These are phyloP conservation scores for Trichoderma breve DNA, from an alignment of 2,329 filamentous ascomycete species.

Conservation along the genomic window DNA sequence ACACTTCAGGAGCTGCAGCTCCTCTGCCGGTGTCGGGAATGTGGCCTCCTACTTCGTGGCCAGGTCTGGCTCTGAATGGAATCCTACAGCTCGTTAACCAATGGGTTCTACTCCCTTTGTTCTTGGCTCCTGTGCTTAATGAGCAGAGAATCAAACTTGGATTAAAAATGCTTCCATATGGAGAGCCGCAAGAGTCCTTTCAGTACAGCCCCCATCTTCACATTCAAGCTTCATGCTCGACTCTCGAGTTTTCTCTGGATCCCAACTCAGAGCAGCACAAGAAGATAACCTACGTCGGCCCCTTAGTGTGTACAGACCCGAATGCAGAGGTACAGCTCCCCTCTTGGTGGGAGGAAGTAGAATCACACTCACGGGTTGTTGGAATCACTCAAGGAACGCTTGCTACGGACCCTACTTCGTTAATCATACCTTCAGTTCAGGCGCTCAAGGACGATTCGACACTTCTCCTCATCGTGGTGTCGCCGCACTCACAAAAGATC, in stretches of 20 bases:
- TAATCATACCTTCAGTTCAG: slow-evolving; percentile 39
- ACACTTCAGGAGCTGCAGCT: slow-evolving; percentile 32
- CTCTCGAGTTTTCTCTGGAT: slow-evolving; percentile 32
- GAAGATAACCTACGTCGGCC: slow-evolving; percentile 34
- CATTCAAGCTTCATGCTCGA: slow-evolving; percentile 38
- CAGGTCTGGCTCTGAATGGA: slow-evolving; percentile 30
- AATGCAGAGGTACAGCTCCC: slow-evolving; percentile 27
- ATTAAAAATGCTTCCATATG: slow-evolving; percentile 29
- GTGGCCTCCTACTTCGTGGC: slow-evolving; percentile 30
- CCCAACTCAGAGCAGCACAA: slow-evolving; percentile 27
- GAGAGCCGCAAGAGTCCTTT: slow-evolving; percentile 34
- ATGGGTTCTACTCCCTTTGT: slow-evolving; percentile 30
- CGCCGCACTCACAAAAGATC: slow-evolving; percentile 31
- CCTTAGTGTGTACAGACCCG: slow-evolving; percentile 31
- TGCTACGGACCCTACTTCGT: slow-evolving; percentile 36
- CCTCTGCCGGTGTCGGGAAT: slow-evolving; percentile 35
- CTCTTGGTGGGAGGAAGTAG: slow-evolving; percentile 34
- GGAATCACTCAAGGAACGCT: slow-evolving; percentile 41
- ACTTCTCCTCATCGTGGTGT: slow-evolving; percentile 35
- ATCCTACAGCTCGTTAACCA: slow-evolving; percentile 29
- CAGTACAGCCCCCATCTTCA: slow-evolving; percentile 39
- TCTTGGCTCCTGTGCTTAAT: slow-evolving; percentile 33
- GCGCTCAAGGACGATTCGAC: slow-evolving; percentile 31
- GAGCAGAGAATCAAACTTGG: slow-evolving; percentile 32
- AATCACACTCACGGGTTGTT: slow-evolving; percentile 30